Conservation (phyloP, 768 basidiomycete genomes). For the Leccinum truebloodii region DNA sequence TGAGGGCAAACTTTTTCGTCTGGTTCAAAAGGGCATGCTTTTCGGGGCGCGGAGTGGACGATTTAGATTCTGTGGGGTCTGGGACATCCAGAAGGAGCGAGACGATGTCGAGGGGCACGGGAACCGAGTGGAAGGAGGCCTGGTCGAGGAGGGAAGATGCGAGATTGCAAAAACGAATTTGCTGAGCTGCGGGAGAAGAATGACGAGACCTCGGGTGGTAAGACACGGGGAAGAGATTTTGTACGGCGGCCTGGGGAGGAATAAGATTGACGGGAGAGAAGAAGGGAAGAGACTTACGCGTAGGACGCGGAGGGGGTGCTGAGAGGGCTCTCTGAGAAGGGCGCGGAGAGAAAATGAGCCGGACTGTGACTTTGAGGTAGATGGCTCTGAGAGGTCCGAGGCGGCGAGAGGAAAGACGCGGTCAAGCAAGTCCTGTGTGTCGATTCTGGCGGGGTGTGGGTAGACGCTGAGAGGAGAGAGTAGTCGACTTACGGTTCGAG, state of each 20-base stretch:
- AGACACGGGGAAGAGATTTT: conserved; percentile 67
- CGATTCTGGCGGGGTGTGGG: conserved; percentile 45
- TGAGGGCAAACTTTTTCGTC: conserved; percentile 67
- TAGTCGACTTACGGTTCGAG: conserved; percentile 49
- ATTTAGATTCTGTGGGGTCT: conserved; percentile 28
- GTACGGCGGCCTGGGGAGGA: conserved; percentile 56
- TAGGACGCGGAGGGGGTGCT: conserved; percentile 55
- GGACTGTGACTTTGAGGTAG: conserved; percentile 38
- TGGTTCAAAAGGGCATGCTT: conserved; percentile 31
- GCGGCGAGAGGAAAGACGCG: conserved; percentile 66
- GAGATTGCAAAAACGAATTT: conserved; percentile 72
- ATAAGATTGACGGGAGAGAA: conserved; percentile 10
- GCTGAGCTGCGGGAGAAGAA: conserved; percentile 65
- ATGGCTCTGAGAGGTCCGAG: conserved; percentile 39
- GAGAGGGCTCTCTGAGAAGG: conserved; percentile 53
- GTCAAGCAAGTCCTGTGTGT: conserved; percentile 77
- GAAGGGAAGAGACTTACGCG: conserved; percentile 46
- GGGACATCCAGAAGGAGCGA: conserved; percentile 40
- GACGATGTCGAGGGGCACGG: conserved; percentile 48
- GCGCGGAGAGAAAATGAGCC: conserved; percentile 52
- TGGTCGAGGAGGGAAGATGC: conserved; percentile 74
- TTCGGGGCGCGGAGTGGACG: conserved; percentile 19
- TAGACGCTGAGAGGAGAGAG: background rate
- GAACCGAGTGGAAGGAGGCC: conserved; percentile 50
- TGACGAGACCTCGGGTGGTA: conserved; percentile 64